Base-by-base conservation (phyloP, 2,329 filamentous ascomycete species). In the Beauveria australis region DNA sequence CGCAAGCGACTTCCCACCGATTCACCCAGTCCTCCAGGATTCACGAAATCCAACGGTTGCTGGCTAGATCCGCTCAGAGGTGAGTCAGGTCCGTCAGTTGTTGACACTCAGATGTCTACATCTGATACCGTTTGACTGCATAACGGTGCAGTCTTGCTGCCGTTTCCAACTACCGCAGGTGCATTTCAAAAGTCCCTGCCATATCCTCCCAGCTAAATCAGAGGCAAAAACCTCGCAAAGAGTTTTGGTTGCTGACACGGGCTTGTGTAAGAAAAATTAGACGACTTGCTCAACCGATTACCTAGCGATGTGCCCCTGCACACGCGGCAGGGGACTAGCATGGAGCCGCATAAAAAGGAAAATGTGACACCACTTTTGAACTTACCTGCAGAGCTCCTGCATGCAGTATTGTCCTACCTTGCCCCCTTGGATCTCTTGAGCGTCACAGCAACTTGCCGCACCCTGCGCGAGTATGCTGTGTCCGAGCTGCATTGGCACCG, bases 361-460 rank as follows among this genome's bases (percentile, higher is more conserved):
- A 53, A 49, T 43, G 48, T 53, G 48, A 58, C 69, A 26, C 64
- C 64, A 43, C 67, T 90, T 8, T 70, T 85, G 33, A 70, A 73
- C 22, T 80, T 96, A 1, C 92, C 92, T 0, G 73, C 84, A 14
- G 92, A 97, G 71, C 78, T 96, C 9, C 77, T 96, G 37, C 82
- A 89, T 65, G 75, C 81, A n/a, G 85, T 96, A 52, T 75, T 96
- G 16, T 78, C 78, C 40, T 85, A 83, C 67, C 80, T 96, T 5
- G 74, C 81, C 0, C 81, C 89, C 0, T 65, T 77, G 44, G 87
- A 92, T 61, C 81, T 96, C 12, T 79, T 79, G 28, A 72, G 75
- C 1, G 71, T 87, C 14, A 82, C 85, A 2, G 74, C 75, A 10
- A 87, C 86, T 26, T 93, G 87, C 71, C 85, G 76, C 26, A 69